Evolutionary conservation across 805 yeast genomes (phyloP).

Genomic region (Zygosaccharomyces lentus): DNA sequence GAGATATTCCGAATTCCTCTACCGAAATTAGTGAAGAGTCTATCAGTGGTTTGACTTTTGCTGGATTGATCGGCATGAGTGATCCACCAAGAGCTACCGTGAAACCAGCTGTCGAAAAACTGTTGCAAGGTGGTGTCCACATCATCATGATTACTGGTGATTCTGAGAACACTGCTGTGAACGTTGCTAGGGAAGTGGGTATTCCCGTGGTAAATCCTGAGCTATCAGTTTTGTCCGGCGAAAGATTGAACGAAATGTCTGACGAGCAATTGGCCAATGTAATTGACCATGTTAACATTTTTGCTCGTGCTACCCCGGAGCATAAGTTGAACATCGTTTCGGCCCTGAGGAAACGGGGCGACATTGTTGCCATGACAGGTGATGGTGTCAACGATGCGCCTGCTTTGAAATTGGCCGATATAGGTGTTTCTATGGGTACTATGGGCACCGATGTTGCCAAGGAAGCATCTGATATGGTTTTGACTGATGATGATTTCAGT

Average conservation of each 20-base stretch:
- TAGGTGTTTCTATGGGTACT: constrained; percentile 90
- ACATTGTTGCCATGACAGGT: constrained; percentile 98
- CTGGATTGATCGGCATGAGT: constrained; percentile 91
- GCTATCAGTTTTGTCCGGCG: constrained; percentile 77
- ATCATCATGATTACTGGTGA: constrained; percentile 99
- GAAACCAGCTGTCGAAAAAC: constrained; percentile 61
- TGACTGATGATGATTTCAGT: constrained; percentile 94
- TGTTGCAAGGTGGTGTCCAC: constrained; percentile 90
- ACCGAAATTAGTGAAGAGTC: constrained; percentile 33
- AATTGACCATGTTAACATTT: constrained; percentile 77
- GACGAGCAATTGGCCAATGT: constrained; percentile 71
- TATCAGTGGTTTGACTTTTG: constrained; percentile 63
- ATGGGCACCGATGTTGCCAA: constrained; percentile 98
- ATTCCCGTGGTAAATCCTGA: constrained; percentile 66
- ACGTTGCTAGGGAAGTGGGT: constrained; percentile 86
- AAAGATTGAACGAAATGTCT: constrained; percentile 66
- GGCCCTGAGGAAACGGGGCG: constrained; percentile 86
- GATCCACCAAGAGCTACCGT: constrained; percentile 97
- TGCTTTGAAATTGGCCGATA: constrained; percentile 92
- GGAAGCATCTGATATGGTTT: constrained; percentile 96
- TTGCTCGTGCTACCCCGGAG: constrained; percentile 94
- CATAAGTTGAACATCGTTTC: constrained; percentile 86
- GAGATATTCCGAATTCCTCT: constrained; percentile 34
- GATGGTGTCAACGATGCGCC: constrained; percentile 99
- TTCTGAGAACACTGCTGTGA: constrained; percentile 77